These are phyloP conservation scores for Parachlorella kessleri DNA, from an alignment of 139 green algal species.

Conservation along the genomic window DNA sequence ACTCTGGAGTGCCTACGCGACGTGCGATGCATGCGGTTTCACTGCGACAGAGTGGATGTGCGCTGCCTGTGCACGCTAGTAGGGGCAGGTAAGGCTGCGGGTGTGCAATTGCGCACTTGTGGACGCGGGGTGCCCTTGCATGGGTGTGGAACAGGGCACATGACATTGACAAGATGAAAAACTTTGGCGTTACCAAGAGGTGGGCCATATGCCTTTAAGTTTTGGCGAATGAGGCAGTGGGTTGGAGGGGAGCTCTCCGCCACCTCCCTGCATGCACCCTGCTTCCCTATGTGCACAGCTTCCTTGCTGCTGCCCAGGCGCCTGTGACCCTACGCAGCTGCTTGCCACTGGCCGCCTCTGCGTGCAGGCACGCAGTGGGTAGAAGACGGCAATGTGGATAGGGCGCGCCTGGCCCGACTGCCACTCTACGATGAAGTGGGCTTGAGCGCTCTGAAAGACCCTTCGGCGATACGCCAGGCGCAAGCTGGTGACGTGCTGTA, in stretches of 20 bases:
- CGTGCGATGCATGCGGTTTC: background rate
- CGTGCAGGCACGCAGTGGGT: conserved; percentile 3
- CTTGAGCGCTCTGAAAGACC: conserved; percentile 1
- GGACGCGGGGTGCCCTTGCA: no score
- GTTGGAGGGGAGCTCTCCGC: no score
- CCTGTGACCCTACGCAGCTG: background rate
- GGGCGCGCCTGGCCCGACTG: conserved; percentile 1
- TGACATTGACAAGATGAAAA: no score
- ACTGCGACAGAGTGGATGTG: background rate
- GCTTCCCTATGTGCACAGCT: background rate
- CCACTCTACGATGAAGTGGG: background rate
- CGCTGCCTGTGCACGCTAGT: background rate
- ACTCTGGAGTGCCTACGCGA: background rate
- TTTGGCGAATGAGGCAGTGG: no score
- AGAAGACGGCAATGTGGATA: conserved; percentile 5
- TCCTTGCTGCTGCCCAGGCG: background rate
- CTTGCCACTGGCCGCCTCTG: background rate
- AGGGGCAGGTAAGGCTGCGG: background rate
- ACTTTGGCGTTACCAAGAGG: no score
- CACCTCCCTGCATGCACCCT: background rate
- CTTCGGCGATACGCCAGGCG: background rate
- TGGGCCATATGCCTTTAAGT: no score
- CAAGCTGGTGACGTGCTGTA: background rate
- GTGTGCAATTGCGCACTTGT: no score
- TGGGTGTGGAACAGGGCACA: no score